Evolutionary conservation across 495 filamentous ascomycete genomes (phyloP).

Genomic region (Venustampulla echinocandica): DNA sequence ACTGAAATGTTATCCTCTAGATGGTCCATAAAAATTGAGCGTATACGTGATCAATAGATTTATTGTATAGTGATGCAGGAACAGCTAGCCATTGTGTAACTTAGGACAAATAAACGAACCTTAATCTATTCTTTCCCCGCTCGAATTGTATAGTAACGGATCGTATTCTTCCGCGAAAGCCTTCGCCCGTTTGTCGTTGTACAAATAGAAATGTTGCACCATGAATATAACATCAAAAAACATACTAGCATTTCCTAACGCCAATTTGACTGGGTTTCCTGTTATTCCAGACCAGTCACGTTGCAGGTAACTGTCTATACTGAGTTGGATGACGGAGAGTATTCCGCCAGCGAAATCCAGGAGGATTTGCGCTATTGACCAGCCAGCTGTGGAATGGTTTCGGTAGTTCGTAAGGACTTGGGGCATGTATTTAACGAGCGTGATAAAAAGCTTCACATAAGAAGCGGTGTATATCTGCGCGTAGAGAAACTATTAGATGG

Average conservation of each 20-base stretch:
- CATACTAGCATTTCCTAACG: constrained; percentile 72
- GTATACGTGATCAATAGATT: too few species aligned
- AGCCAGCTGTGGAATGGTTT: constrained; percentile 75
- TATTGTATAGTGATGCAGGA: too few species aligned
- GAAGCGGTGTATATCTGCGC: constrained; percentile 67
- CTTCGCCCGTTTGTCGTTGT: constrained; percentile 31
- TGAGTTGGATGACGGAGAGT: constrained; percentile 72
- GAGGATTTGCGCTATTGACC: constrained; percentile 80
- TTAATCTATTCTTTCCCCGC: constrained; percentile 16
- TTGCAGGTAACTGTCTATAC: constrained; percentile 78
- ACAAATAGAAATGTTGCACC: constrained; percentile 77
- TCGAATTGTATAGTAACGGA: constrained; percentile 13
- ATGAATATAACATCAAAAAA: constrained; percentile 84
- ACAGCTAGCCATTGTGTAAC: too few species aligned
- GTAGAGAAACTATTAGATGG: constrained; percentile 22
- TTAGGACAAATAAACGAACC: too few species aligned
- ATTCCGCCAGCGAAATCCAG: constrained; percentile 75
- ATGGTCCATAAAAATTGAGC: too few species aligned
- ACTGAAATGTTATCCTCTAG: too few species aligned
- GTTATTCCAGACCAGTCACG: constrained; percentile 81
- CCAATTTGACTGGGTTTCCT: constrained; percentile 88
- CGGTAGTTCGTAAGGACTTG: constrained; percentile 76
- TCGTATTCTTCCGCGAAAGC: constrained; percentile 14
- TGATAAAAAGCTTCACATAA: constrained; percentile 83
- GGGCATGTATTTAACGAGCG: constrained; percentile 84